Percentiles rank a stretch among this genome's conserved stretches.
These are phyloP conservation scores for Cicer judaicum DNA, from an alignment of 306 rosid genomes.

Conservation along the genomic window DNA sequence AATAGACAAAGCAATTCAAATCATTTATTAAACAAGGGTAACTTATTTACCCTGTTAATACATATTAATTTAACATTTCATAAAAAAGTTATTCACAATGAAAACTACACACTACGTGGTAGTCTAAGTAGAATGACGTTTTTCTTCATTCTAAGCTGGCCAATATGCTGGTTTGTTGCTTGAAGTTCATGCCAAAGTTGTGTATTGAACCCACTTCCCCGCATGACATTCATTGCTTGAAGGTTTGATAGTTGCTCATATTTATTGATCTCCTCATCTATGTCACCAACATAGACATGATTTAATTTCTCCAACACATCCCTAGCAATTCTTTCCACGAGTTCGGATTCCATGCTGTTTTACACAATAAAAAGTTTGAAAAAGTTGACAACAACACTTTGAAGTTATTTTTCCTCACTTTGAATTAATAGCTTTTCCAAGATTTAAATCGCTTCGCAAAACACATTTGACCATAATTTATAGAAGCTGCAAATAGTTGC, in stretches of 20 bases:
- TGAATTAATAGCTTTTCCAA: no score
- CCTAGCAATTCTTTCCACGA: slow-evolving; percentile 12
- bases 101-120: background rate
- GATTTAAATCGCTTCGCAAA: no score
- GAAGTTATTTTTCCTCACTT: no score
- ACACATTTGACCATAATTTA: no score
- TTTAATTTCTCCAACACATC: slow-evolving; percentile 15
- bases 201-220: slow-evolving; percentile 11
- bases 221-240: slow-evolving; percentile 14
- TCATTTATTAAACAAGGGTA: no score
- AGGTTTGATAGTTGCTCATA: slow-evolving; percentile 25
- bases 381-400: background rate
- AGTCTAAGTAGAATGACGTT: background rate
- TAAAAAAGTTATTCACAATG: background rate
- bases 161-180: slow-evolving; percentile 10
- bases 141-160: slow-evolving; percentile 24
- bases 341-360: slow-evolving; percentile 28
- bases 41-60: no score
- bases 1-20: background rate
- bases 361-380: background rate
- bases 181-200: slow-evolving; percentile 19
- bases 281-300: slow-evolving; percentile 30
- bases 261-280: slow-evolving; percentile 5
- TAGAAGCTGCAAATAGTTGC: no score
- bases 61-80: background rate